Evolutionary conservation across 2,329 filamentous ascomycete species (phyloP).

Genomic region (Thermoascus crustaceus): DNA sequence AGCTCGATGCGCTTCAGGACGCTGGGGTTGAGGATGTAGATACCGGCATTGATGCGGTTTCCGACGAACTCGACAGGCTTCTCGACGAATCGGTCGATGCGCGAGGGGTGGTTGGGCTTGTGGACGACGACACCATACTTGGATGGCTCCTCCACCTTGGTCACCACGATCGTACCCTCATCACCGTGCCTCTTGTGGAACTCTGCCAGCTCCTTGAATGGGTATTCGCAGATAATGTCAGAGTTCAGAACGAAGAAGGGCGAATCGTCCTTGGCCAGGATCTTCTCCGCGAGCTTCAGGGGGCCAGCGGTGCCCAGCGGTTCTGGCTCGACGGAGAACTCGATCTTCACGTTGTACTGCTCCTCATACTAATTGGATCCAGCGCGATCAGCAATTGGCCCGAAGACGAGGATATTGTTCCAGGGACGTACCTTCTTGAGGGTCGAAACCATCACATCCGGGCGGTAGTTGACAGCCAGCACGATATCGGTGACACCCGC

Average conservation of each 20-base stretch:
- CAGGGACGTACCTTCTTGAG: constrained; percentile 67
- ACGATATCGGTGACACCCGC: constrained; percentile 97
- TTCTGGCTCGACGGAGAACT: constrained; percentile 94
- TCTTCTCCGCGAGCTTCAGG: constrained; percentile 87
- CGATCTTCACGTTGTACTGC: constrained; percentile 87
- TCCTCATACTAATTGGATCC: constrained; percentile 62
- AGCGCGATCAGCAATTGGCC: background rate
- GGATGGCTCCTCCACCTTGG: constrained; percentile 96
- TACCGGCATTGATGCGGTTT: constrained; percentile 96
- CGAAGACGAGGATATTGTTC: background rate
- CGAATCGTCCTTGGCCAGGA: constrained; percentile 82
- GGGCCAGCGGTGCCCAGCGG: constrained; percentile 91
- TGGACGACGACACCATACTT: constrained; percentile 99
- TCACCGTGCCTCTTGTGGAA: constrained; percentile 92
- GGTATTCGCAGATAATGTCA: constrained; percentile 96
- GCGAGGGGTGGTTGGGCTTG: constrained; percentile 81
- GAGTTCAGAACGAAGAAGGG: constrained; percentile 99
- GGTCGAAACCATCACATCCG: constrained; percentile 93
- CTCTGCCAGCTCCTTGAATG: constrained; percentile 77
- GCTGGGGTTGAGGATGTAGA: constrained; percentile 94
- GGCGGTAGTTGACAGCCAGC: constrained; percentile 95
- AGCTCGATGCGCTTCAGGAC: constrained; percentile 88
- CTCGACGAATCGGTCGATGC: constrained; percentile 98
- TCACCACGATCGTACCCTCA: constrained; percentile 96
- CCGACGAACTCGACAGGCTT: constrained; percentile 98